Conservation (phyloP, 148 eudicot genomes). For the Chenopodium formosanum region DNA sequence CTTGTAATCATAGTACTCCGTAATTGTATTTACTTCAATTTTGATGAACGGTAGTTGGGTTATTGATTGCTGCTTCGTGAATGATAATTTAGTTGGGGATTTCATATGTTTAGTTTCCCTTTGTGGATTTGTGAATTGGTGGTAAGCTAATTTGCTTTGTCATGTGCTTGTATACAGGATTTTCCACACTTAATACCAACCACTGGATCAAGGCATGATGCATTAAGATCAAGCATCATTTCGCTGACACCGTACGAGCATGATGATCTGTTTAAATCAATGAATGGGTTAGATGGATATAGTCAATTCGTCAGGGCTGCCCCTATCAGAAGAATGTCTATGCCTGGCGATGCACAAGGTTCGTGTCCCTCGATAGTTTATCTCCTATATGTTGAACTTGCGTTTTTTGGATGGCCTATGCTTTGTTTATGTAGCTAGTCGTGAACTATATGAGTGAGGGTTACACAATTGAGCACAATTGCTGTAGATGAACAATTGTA, state of each 20-base stretch:
- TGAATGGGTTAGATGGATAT: constrained; percentile 29
- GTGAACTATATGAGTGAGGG: background rate
- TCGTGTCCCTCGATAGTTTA: constrained; percentile 2
- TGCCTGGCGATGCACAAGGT: constrained; percentile 52
- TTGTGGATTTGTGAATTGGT: background rate
- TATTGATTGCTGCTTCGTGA: background rate
- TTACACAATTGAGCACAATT: background rate
- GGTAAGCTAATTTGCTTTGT: background rate
- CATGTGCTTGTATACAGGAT: constrained; percentile 38
- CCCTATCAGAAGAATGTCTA: constrained; percentile 36
- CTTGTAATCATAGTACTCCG: no score
- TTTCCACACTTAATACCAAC: constrained; percentile 36
- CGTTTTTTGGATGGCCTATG: background rate
- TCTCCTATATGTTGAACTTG: background rate
- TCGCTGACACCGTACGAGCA: constrained; percentile 33
- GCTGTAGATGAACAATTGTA: background rate
- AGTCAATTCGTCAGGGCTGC: constrained; percentile 34
- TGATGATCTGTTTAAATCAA: constrained; percentile 37
- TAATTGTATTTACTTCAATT: no score
- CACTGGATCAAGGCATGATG: constrained; percentile 40
- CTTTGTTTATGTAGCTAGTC: background rate
- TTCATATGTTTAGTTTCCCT: background rate
- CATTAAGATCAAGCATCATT: constrained; percentile 30
- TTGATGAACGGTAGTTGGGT: no score
- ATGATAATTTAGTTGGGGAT: background rate